Percentiles rank a stretch among this genome's conserved stretches.
Conservation (phyloP, 2,329 filamentous ascomycete species). For the Aspergillus sclerotialis region DNA sequence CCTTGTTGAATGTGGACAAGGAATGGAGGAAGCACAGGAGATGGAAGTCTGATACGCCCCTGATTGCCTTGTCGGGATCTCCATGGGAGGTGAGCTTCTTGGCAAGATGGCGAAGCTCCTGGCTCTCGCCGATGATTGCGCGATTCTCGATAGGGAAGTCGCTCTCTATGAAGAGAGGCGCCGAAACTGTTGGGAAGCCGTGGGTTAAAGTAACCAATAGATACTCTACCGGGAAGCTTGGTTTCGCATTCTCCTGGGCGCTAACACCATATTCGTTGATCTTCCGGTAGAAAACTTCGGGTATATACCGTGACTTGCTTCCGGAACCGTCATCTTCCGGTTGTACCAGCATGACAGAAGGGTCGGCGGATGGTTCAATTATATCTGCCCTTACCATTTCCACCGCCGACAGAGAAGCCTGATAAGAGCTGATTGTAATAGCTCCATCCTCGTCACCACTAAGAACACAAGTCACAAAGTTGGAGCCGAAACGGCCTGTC, state of each 20-base stretch:
- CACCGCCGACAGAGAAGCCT: constrained; percentile 89
- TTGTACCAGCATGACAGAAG: constrained; percentile 87
- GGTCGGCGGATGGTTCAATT: constrained; percentile 89
- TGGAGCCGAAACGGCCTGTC: constrained; percentile 85
- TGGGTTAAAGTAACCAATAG: constrained; percentile 93
- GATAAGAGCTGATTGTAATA: constrained; percentile 85
- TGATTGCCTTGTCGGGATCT: constrained; percentile 54
- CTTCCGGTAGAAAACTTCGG: constrained; percentile 90
- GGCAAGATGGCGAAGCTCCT: constrained; percentile 65
- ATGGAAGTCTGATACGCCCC: constrained; percentile 85
- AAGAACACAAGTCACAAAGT: constrained; percentile 93
- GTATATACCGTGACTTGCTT: constrained; percentile 77
- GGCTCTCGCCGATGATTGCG: constrained; percentile 74
- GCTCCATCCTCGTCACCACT: constrained; percentile 86
- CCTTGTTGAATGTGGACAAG: constrained; percentile 78
- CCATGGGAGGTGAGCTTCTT: constrained; percentile 62
- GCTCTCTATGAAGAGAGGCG: constrained; percentile 63
- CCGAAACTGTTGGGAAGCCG: constrained; percentile 78
- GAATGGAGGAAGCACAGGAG: constrained; percentile 79
- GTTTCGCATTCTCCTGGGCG: constrained; percentile 95
- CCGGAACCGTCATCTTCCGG: constrained; percentile 69
- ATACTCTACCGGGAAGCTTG: constrained; percentile 93
- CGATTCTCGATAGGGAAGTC: constrained; percentile 90
- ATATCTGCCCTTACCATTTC: constrained; percentile 97
- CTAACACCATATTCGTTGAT: constrained; percentile 96